Base-by-base conservation (phyloP, 2,329 filamentous ascomycete species). In the Apiospora hydei region DNA sequence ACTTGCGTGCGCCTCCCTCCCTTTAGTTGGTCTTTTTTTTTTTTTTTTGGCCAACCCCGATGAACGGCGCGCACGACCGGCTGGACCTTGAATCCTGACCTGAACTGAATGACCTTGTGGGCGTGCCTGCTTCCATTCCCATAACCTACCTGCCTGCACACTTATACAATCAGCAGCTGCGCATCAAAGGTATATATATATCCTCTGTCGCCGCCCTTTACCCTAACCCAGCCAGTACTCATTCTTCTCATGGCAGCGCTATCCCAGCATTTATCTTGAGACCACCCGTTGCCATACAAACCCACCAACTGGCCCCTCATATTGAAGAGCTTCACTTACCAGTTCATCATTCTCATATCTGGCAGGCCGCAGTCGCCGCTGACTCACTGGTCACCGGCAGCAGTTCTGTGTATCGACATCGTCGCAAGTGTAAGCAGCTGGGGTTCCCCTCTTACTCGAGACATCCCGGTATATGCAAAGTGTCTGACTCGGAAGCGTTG, bases 401-500 rank as follows among this genome's bases (percentile, higher is more conserved):
- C 13, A 18, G 18, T n/a, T 24, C 34, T 41, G 51, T 57, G 57
- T 18, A 64, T 41, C 16, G 18, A 64, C 21, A 34, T n/a, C 21
- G 10, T 64, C 53, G 26, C 26, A 41, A 11, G 41, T 41, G 57
- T 41, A 64, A 64, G 57, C 57, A 64, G 30, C 53, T 61, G 51
- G 5, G 14, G 13, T 14, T 41, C 57, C 57, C 57, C 34, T 41
- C 57, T 64, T 64, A 38, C 18, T 64, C 21, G 57, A 64, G 10
- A 41, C 57, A 64, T 64, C 57, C 34, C 34, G 57, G 57, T 24
- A 34, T 64, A 64, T 14, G 34, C 57, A 64, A 21, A 64, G 34
- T 64, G 57, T 41, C 57, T 64, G 57, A 38, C 57, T 64, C 57
- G 57, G 34, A 64, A 41, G 34, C 34, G 10, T 64, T 30, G 57